Evolutionary conservation across 257 asterid genomes (phyloP), one percentile per base, ranked within the genome.

Genomic region (Nicotiana otophora): DNA sequence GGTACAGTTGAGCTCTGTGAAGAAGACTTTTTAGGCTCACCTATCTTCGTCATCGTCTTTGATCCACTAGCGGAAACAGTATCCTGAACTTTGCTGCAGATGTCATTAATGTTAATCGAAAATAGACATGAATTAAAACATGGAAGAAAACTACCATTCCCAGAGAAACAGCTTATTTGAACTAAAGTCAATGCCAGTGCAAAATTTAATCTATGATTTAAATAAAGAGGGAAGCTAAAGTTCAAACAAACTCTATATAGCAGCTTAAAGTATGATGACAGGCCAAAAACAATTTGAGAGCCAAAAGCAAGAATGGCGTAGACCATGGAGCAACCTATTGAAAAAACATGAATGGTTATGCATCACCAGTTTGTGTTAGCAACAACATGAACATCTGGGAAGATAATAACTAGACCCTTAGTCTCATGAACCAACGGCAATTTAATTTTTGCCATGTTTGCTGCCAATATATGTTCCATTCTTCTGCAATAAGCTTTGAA

Each of bases 31-130:
- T 89, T 90, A 57, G 87, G 77, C 84, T 84, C 85, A 84, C 90
- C 86, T 75, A 78, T 66, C 81, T 83, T 86, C 75, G 85, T 83
- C 19, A 86, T 75, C 61, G 81, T 53, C 86, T 85, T 90, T 81
- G 92, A 86, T 65, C 91, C 87, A 87, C 78, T 86, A 81, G 84
- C 55, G 5, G 83, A 88, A 78, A 84, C 78, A 84, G 90, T 75
- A 31, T 82, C 93, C 83, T 86, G 94, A 81, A 82, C 83, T 86
- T 84, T 93, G 91, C 97, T 94, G 94, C 85, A 46, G 79, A 81
- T 77, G 81, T 82, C 63, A 83, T 87, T 80, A 63, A 12, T 42
- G 75, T 63, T 63, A 39, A 46, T 14, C 23, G 28, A 75, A 26
- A 26, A 51, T 46, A 75, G 63, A 15, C 46, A 1, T 63, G 30